Conservation (phyloP, 148 eudicot species). For the Beta vulgaris region DNA sequence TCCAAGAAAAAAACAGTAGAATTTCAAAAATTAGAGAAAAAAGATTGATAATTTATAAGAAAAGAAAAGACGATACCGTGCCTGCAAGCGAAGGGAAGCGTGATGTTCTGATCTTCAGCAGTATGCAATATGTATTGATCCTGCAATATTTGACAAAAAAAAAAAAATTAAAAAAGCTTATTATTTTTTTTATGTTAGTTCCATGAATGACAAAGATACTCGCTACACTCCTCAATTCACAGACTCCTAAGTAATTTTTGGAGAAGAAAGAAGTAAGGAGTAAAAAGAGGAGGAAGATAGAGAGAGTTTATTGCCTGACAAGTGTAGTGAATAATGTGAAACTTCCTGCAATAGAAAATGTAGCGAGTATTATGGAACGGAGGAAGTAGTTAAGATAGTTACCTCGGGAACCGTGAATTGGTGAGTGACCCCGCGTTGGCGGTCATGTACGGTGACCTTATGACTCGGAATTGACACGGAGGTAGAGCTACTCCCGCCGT, state of each 20-base stretch:
- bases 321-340: too few relatives aligned
- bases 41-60: not conserved
- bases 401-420: slow-evolving; percentile 94
- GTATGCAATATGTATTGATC: slow-evolving; percentile 93
- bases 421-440: slow-evolving; percentile 66
- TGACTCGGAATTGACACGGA: slow-evolving; percentile 44
- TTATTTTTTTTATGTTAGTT: not conserved
- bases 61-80: slow-evolving; percentile 55
- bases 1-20: too few relatives aligned
- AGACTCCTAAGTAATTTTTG: too few relatives aligned
- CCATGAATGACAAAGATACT: too few relatives aligned
- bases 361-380: too few relatives aligned
- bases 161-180: not conserved
- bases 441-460: slow-evolving; percentile 79
- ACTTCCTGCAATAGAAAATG: too few relatives aligned
- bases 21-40: not conserved
- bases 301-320: too few relatives aligned
- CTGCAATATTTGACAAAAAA: slow-evolving; percentile 26
- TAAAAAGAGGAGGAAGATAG: too few relatives aligned
- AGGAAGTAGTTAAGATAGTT: too few relatives aligned
- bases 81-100: slow-evolving; percentile 94
- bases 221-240: too few relatives aligned
- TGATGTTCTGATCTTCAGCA: slow-evolving; percentile 79
- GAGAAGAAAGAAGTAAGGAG: too few relatives aligned
- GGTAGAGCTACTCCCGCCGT: slow-evolving; percentile 13